Evolutionary conservation across 2,329 filamentous ascomycete genomes (phyloP).

Genomic region (Penicillium sp.): DNA sequence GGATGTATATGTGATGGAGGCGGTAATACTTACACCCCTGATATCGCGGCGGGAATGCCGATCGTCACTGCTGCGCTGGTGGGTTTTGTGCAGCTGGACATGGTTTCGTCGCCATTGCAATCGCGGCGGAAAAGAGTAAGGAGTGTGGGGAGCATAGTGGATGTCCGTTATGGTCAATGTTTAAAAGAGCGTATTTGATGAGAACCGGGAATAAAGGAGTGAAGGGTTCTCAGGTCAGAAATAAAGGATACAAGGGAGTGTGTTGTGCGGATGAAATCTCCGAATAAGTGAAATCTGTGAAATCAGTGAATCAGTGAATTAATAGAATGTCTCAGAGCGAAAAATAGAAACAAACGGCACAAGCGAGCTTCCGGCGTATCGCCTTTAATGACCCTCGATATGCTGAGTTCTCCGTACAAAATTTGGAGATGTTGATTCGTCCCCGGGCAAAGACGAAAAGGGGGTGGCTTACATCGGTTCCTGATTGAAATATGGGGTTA

Average conservation of each 20-base stretch:
- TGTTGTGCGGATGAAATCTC: background rate
- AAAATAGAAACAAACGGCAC: background rate
- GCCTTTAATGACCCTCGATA: background rate
- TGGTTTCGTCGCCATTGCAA: conserved; percentile 7
- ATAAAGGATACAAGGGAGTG: background rate
- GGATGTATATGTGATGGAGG: background rate
- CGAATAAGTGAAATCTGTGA: too few relatives aligned
- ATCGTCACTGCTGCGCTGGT: conserved; percentile 9
- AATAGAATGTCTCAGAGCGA: background rate
- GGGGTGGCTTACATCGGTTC: conserved; percentile 6
- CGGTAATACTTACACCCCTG: conserved; percentile 4
- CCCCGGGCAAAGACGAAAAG: conserved; percentile 1
- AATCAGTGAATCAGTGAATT: too few relatives aligned
- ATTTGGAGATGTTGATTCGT: conserved; percentile 4
- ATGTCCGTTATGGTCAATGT: background rate
- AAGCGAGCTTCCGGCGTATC: background rate
- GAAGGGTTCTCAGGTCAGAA: background rate
- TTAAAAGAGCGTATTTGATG: background rate
- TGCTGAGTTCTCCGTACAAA: background rate
- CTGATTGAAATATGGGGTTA: conserved; percentile 1
- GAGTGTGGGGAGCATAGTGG: conserved; percentile 4
- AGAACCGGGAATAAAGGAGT: conserved; percentile 1
- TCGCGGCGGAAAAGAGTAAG: conserved; percentile 7
- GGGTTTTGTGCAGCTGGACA: conserved; percentile 10
- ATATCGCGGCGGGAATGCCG: conserved; percentile 8